Evolutionary conservation across 306 rosid species (phyloP).

Genomic region (Alnus glutinosa): DNA sequence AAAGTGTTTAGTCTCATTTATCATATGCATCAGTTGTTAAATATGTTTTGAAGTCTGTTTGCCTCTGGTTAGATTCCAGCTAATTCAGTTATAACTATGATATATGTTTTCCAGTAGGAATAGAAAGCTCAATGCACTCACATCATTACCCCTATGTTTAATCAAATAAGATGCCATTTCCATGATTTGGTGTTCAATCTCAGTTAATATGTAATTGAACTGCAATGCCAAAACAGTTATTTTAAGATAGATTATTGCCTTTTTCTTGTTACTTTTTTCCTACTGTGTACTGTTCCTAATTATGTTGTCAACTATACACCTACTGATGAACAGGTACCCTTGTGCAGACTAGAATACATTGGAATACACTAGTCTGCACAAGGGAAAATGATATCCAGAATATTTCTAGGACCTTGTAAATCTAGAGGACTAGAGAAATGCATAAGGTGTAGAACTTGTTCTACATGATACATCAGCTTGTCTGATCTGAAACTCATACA

Average conservation of each 20-base stretch:
- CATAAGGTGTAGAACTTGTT: not conserved
- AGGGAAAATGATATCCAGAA: not conserved
- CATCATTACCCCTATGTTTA: not conserved
- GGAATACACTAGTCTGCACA: not conserved
- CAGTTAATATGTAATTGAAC: too few relatives aligned
- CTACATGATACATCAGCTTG: not conserved
- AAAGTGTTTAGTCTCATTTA: too few relatives aligned
- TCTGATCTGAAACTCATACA: slow-evolving; percentile 2
- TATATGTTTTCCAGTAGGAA: too few relatives aligned
- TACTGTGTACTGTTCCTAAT: too few relatives aligned
- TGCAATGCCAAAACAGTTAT: too few relatives aligned
- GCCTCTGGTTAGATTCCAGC: too few relatives aligned
- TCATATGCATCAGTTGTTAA: too few relatives aligned
- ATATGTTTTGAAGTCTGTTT: too few relatives aligned
- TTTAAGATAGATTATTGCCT: too few relatives aligned
- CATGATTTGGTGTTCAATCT: not conserved
- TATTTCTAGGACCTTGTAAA: not conserved
- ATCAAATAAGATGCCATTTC: not conserved
- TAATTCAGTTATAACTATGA: too few relatives aligned
- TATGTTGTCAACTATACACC: not conserved
- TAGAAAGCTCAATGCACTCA: not conserved
- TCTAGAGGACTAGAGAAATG: not conserved
- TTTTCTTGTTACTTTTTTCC: too few relatives aligned
- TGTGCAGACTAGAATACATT: not conserved
- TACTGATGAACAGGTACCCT: not conserved